Percentiles rank a stretch among this genome's conserved stretches.
These are phyloP conservation scores for Phaeosphaeriaceae sp. DNA, from an alignment of 2,329 filamentous ascomycete genomes.

Conservation along the genomic window DNA sequence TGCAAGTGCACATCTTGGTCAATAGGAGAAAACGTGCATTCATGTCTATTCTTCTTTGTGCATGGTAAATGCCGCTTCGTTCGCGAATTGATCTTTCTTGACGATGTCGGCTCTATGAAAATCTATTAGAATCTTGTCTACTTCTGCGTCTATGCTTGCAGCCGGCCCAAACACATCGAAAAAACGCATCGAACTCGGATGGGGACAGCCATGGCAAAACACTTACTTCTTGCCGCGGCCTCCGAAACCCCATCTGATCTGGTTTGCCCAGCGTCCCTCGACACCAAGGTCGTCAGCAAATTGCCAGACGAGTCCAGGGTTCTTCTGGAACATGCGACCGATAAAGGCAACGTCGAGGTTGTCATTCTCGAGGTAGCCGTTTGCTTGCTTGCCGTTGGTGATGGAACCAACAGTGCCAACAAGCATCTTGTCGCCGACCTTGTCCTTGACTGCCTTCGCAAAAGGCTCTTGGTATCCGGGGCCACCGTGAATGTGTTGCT, in stretches of 20 bases:
- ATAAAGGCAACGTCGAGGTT: constrained; percentile 73
- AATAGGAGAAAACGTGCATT: no score
- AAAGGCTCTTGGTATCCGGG: constrained; percentile 78
- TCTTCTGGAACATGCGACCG: constrained; percentile 79
- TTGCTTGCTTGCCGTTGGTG: constrained; percentile 70
- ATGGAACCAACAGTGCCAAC: constrained; percentile 81
- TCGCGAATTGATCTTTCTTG: constrained; percentile 31
- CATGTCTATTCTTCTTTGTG: constrained; percentile 13
- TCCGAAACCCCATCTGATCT: constrained; percentile 69
- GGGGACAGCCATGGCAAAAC: not conserved
- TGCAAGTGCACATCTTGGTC: no score
- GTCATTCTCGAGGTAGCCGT: constrained; percentile 39
- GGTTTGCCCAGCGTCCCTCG: constrained; percentile 73
- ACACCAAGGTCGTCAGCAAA: constrained; percentile 76
- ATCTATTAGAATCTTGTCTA: constrained; percentile 8
- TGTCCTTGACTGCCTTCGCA: constrained; percentile 74
- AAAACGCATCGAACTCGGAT: not conserved
- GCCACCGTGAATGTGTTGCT: constrained; percentile 66
- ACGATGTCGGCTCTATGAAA: constrained; percentile 22
- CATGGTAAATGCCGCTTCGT: constrained; percentile 29
- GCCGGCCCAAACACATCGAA: not conserved
- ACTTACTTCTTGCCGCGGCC: constrained; percentile 53
- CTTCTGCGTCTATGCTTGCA: not conserved
- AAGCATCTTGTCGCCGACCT: constrained; percentile 72
- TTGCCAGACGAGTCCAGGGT: constrained; percentile 78